Evolutionary conservation across 768 basidiomycete species (phyloP).

Genomic region (Leccinellum luteum): DNA sequence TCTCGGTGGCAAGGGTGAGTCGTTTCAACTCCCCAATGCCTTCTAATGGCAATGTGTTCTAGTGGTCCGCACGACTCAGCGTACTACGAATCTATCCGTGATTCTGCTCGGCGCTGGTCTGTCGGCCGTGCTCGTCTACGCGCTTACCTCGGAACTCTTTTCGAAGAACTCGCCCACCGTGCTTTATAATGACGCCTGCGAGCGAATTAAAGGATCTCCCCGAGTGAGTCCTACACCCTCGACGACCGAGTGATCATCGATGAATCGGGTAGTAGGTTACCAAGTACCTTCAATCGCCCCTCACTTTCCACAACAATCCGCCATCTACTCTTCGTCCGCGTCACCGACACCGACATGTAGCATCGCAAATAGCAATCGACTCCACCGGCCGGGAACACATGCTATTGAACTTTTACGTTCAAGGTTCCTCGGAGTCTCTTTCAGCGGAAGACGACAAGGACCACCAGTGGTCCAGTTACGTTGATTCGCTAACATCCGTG

Average conservation of each 20-base stretch:
- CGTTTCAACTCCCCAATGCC: background rate
- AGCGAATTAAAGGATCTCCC: constrained; percentile 46
- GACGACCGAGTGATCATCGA: background rate
- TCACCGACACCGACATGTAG: constrained; percentile 79
- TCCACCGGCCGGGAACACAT: constrained; percentile 76
- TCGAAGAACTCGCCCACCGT: constrained; percentile 88
- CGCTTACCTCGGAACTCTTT: constrained; percentile 79
- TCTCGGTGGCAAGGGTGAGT: constrained; percentile 69
- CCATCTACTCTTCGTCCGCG: constrained; percentile 73
- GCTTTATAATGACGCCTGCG: constrained; percentile 61
- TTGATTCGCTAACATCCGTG: constrained; percentile 50
- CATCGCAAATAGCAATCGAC: constrained; percentile 74
- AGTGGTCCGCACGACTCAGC: constrained; percentile 23
- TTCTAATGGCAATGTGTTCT: background rate
- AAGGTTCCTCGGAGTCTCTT: constrained; percentile 44
- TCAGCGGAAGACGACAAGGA: constrained; percentile 26
- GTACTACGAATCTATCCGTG: constrained; percentile 50
- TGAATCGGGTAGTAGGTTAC: constrained; percentile 47
- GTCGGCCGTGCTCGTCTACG: constrained; percentile 70
- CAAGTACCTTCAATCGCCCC: constrained; percentile 63
- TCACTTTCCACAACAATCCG: constrained; percentile 79
- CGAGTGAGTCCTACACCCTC: constrained; percentile 33
- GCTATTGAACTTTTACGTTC: constrained; percentile 79
- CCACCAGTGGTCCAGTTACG: constrained; percentile 29
- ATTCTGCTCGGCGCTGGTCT: constrained; percentile 78